A percentile compares a stretch with the other conserved stretches of the same genome.
These are phyloP conservation scores for Termitomyces sp. DNA, from an alignment of 768 basidiomycete genomes.

Conservation along the genomic window DNA sequence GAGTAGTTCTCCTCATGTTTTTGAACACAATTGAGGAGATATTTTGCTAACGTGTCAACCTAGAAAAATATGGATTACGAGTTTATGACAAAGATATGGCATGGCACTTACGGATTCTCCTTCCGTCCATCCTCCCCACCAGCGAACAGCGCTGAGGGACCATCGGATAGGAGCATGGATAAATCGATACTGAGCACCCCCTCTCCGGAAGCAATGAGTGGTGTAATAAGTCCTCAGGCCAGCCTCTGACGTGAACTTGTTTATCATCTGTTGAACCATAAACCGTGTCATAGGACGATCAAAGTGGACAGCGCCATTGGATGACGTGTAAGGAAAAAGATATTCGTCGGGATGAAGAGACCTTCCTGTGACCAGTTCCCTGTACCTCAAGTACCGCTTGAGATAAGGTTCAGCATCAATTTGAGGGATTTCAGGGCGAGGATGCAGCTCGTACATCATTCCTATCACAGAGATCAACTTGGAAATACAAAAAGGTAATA, in stretches of 20 bases:
- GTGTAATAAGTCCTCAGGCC: too few species aligned
- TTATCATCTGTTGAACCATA: conserved; percentile 23
- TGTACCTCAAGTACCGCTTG: conserved; percentile 13
- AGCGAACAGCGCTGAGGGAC: conserved; percentile 23
- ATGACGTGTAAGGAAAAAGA: conserved; percentile 27
- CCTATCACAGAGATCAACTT: too few species aligned
- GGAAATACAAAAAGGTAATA: too few species aligned
- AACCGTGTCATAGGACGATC: neutral
- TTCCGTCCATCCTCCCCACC: conserved; percentile 33
- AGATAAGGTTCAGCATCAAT: conserved; percentile 17
- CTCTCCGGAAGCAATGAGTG: too few species aligned
- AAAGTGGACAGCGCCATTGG: conserved; percentile 14
- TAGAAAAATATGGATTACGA: too few species aligned
- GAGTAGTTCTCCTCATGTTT: too few species aligned
- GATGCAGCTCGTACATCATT: too few species aligned
- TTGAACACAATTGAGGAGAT: too few species aligned
- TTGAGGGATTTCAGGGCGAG: conserved; percentile 15
- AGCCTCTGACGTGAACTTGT: conserved; percentile 18
- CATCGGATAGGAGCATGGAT: conserved; percentile 30
- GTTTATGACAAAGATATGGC: too few species aligned
- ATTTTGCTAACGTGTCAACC: too few species aligned
- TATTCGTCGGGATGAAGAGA: conserved; percentile 22
- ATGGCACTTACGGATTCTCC: too few species aligned
- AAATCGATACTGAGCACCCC: too few species aligned
- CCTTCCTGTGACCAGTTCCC: conserved; percentile 12